Evolutionary conservation across 2,329 filamentous ascomycete genomes (phyloP), one percentile per base, ranked within the genome.

Genomic region (Blumeriella jaapii): DNA sequence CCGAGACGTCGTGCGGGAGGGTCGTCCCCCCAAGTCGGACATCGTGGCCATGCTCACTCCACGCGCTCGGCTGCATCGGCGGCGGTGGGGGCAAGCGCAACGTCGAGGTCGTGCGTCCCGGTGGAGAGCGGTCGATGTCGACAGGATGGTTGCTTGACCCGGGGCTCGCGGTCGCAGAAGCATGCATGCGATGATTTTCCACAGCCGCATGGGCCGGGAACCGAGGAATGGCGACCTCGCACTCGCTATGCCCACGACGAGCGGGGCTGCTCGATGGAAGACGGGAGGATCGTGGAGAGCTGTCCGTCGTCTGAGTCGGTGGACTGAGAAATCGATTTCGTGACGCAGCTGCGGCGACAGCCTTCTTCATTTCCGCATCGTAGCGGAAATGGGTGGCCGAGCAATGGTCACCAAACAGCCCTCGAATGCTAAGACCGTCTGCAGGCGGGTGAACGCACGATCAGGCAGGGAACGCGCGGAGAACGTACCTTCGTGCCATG

Each of bases 401-500:
- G 54, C 85, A 93, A 17, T 74, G 59, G 14, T 72, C 56, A 0
- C 82, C 82, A 49, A 94, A 94, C 0, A 94, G 63, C 0, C 56
- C 60, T n/a, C 61, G 45, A 44, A 94, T 81, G 5, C 74, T 78
- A 6, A 77, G 59, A 1, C 52, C 67, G 62, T 36, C 38, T 37
- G 11, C 8, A 31, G 7, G 26, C 13, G 3, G 2, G 28, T 22
- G 14, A 12, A 25, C n/a, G n/a, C n/a, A 24, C 16, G 32, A 15
- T 18, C 26, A 18, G 8, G 18, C 2, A 14, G 11, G 20, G 9
- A 11, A 3, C n/a, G 18, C n/a, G 50, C 42, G 4, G 37, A 40
- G 9, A 42, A 40, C 43, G 2, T 34, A 5, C 60, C 58, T 41
- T 75, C 63, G 17, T 61, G 61, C 86, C 86, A 95, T 1, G 61